These are phyloP conservation scores for Elsinoe fawcettii DNA, from an alignment of 2,329 filamentous ascomycete genomes.

Conservation along the genomic window DNA sequence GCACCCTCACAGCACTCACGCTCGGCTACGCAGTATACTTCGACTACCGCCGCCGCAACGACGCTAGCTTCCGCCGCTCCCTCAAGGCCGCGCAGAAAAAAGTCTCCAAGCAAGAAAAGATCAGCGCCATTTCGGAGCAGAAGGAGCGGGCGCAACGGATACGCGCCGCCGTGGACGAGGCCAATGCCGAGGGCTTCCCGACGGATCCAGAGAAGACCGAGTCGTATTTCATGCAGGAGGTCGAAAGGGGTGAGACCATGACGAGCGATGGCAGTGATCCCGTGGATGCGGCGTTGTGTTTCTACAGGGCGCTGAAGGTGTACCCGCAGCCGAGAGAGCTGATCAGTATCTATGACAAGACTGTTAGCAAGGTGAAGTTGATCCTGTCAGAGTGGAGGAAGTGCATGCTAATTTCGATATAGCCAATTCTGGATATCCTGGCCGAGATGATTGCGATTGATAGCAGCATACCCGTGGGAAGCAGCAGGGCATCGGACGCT, in stretches of 20 bases:
- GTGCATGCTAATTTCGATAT: conserved; percentile 18
- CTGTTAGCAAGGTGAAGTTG: conserved; percentile 73
- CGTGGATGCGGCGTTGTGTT: conserved; percentile 82
- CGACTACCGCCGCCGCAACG: conserved; percentile 56
- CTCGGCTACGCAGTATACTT: conserved; percentile 61
- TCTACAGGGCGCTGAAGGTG: conserved; percentile 98
- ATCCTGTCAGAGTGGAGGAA: not conserved
- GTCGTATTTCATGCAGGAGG: conserved; percentile 92
- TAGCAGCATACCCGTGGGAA: conserved; percentile 44
- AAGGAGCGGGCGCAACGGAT: conserved; percentile 65
- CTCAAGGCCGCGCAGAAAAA: conserved; percentile 68
- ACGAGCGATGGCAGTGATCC: conserved; percentile 66
- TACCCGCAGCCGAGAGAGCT: conserved; percentile 90
- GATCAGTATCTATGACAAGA: conserved; percentile 97
- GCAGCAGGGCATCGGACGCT: conserved; percentile 21
- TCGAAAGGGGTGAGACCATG: conserved; percentile 78
- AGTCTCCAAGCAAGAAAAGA: conserved; percentile 63
- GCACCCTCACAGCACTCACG: conserved; percentile 51
- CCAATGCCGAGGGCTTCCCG: conserved; percentile 88
- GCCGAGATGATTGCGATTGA: conserved; percentile 98
- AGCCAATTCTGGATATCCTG: conserved; percentile 90
- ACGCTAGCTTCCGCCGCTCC: conserved; percentile 54
- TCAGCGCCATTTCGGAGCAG: conserved; percentile 58
- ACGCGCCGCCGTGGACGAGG: conserved; percentile 66
- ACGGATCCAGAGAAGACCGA: conserved; percentile 86